These are phyloP conservation scores for Acanthochlamys bracteata DNA, from an alignment of 106 monocot species.

Conservation along the genomic window DNA sequence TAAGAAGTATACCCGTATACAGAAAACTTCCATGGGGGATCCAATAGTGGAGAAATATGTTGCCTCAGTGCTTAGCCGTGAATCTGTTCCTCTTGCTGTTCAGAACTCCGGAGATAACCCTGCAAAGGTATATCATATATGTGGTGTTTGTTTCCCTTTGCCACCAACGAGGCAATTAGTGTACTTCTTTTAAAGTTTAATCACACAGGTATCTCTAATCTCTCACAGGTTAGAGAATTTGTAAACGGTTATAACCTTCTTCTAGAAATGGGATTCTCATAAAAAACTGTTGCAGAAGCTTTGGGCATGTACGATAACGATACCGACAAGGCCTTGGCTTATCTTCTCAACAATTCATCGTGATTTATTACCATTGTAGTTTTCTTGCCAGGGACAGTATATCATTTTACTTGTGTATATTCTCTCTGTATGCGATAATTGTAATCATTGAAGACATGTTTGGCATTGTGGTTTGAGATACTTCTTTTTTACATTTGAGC, in stretches of 20 bases:
- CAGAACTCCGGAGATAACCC: slow-evolving; percentile 88
- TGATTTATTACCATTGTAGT: no score
- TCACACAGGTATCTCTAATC: not conserved
- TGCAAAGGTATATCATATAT: slow-evolving; percentile 40
- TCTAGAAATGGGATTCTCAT: slow-evolving; percentile 90
- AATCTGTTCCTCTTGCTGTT: slow-evolving; percentile 82
- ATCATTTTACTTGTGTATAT: no score
- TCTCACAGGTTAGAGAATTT: slow-evolving; percentile 80
- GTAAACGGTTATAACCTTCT: slow-evolving; percentile 86
- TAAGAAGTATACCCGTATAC: not conserved
- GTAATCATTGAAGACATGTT: no score
- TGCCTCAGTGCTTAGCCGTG: slow-evolving; percentile 54
- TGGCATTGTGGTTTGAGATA: no score
- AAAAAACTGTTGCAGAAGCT: slow-evolving; percentile 70
- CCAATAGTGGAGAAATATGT: slow-evolving; percentile 78
- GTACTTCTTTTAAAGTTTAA: no score
- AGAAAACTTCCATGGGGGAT: slow-evolving; percentile 53
- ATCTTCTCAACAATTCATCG: slow-evolving; percentile 57
- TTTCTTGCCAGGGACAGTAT: no score
- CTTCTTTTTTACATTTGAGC: no score
- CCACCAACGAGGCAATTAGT: not conserved
- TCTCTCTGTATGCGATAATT: no score
- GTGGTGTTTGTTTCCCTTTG: not conserved
- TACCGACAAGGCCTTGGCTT: slow-evolving; percentile 70
- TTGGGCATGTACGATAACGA: slow-evolving; percentile 90